A percentile compares a stretch with the other conserved stretches of the same genome.
These are phyloP conservation scores for Chaetomiaceae sp. DNA, from an alignment of 2,329 filamentous ascomycete species.

Conservation along the genomic window DNA sequence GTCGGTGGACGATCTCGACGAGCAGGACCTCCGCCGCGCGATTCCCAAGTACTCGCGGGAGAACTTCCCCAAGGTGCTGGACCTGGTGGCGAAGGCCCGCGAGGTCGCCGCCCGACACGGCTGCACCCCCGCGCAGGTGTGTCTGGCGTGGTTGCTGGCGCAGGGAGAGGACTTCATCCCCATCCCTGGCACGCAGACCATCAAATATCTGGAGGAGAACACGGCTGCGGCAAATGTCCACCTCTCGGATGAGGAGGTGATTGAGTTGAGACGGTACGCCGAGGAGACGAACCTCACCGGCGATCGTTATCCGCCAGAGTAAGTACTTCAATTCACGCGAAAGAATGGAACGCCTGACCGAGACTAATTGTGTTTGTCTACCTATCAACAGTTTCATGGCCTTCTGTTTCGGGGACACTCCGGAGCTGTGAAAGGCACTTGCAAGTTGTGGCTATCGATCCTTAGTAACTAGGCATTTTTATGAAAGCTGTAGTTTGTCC, in stretches of 20 bases:
- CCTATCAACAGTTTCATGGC: neutral
- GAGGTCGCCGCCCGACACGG: neutral
- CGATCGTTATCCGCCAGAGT: neutral
- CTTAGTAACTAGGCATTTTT: neutral
- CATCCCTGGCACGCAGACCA: constrained; percentile 32
- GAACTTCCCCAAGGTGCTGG: constrained; percentile 23
- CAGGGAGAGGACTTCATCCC: too few relatives aligned
- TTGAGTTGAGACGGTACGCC: neutral
- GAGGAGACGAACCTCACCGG: neutral
- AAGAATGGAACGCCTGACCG: neutral
- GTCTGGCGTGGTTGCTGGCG: too few relatives aligned
- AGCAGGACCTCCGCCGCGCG: too few relatives aligned
- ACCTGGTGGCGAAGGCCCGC: constrained; percentile 9
- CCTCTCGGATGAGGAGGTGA: neutral
- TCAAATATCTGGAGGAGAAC: constrained; percentile 42
- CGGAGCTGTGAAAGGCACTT: neutral
- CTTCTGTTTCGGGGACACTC: neutral
- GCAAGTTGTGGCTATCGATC: neutral
- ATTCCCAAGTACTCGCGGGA: too few relatives aligned
- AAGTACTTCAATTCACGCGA: neutral
- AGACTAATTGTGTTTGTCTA: neutral
- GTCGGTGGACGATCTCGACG: too few relatives aligned
- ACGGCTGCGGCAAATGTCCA: neutral
- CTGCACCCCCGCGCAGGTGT: too few relatives aligned
- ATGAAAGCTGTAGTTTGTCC: neutral